Conservation (phyloP, 202 grass and related monocot species). For the Eragrostis tef region DNA sequence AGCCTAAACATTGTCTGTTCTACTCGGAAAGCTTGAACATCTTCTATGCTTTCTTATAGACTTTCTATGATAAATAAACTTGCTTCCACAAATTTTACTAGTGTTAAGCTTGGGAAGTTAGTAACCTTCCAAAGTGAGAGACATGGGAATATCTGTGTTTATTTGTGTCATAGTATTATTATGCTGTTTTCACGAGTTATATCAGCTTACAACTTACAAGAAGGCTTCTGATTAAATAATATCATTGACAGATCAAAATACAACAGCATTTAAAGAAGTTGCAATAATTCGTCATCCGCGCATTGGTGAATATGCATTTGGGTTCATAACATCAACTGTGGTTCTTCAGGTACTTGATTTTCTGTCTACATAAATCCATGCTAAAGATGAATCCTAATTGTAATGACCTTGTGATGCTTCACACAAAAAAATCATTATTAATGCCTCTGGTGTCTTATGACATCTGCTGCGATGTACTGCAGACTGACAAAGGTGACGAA, state of each 20-base stretch:
- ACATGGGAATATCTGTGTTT: not conserved
- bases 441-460: not conserved
- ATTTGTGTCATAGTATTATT: not conserved
- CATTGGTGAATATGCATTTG: constrained; percentile 95
- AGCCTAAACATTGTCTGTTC: too few species aligned
- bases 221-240: constrained; percentile 37
- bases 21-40: not conserved
- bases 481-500: constrained; percentile 96
- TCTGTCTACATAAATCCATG: constrained; percentile 8
- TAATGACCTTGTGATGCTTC: not conserved
- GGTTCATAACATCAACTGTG: constrained; percentile 92
- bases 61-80: not conserved
- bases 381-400: not conserved
- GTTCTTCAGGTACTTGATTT: constrained; percentile 78
- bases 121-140: not conserved
- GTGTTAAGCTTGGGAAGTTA: not conserved
- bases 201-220: not conserved
- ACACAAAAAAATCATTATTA: not conserved
- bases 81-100: not conserved
- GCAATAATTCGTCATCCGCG: constrained; percentile 97
- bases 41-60: not conserved
- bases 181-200: not conserved
- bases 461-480: constrained; percentile 34
- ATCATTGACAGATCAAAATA: constrained; percentile 88
- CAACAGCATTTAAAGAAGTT: constrained; percentile 97